These are phyloP conservation scores for Firmiana major DNA, from an alignment of 345 rosid genomes.

Conservation along the genomic window DNA sequence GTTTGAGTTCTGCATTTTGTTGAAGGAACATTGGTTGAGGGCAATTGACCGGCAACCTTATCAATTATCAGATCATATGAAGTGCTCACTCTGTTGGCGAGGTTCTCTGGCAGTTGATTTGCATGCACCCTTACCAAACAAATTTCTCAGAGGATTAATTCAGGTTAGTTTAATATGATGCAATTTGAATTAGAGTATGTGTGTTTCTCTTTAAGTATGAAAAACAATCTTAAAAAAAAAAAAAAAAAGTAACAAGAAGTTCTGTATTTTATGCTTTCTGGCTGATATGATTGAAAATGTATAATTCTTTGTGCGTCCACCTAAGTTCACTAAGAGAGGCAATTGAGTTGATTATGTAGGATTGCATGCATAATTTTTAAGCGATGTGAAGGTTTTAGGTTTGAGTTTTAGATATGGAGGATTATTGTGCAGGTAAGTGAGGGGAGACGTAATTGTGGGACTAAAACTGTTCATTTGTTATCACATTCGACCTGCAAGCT, in stretches of 20 bases:
- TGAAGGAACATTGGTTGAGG: slow-evolving; percentile 15
- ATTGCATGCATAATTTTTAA: not conserved
- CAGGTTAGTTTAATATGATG: slow-evolving; percentile 19
- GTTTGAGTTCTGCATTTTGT: slow-evolving; percentile 15
- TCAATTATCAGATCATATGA: slow-evolving; percentile 28
- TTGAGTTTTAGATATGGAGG: not conserved
- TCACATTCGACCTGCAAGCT: slow-evolving; percentile 20
- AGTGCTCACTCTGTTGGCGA: slow-evolving; percentile 27
- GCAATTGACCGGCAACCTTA: slow-evolving; percentile 11
- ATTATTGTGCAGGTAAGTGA: slow-evolving; percentile 23
- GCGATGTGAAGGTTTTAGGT: not conserved
- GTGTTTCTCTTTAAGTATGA: not conserved
- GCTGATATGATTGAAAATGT: not conserved
- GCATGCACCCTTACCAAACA: slow-evolving; percentile 18
- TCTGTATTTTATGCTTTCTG: not conserved
- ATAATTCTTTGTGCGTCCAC: not conserved
- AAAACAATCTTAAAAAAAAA: not conserved
- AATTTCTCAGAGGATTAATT: slow-evolving; percentile 15
- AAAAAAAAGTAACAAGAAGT: not conserved
- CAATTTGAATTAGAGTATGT: not conserved
- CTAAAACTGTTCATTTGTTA: slow-evolving; percentile 10
- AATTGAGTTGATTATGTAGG: not conserved
- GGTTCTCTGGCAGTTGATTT: slow-evolving; percentile 26
- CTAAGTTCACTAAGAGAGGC: not conserved
- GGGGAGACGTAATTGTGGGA: slow-evolving; percentile 17